Base-by-base conservation (phyloP, 2,329 filamentous ascomycete genomes). In the Fusarium redolens region DNA sequence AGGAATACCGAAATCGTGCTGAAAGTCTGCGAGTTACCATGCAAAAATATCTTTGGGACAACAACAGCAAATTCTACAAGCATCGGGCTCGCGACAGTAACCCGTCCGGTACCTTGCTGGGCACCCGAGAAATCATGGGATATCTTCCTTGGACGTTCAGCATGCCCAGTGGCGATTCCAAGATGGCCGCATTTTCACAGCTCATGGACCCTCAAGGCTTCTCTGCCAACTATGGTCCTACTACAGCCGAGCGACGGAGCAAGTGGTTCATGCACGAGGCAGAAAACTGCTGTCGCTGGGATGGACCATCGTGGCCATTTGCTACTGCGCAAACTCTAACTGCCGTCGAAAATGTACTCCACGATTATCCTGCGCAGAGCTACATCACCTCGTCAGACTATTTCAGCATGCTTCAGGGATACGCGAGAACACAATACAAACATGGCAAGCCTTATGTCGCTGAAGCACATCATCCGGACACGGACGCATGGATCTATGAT, bases 81-180 rank as follows among this genome's bases (percentile, higher is more conserved):
- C 55, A 58, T 30, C 43, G 22, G 8, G 55, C 55, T 6, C 55
- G 43, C 12, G 55, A 58, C 33, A 13, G 31, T 11, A 58, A 58
- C 17, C 55, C 55, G 15, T 47, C 55, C 10, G 22, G 55, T 12
- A 22, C 55, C 9, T 45, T 58, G 17, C 18, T 58, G 25, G 25
- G 55, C 8, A 58, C 43, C 18, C 33, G 55, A 47, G 55, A 58
- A 30, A 58, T 47, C 33, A 58, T 58, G 55, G 55, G 43, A 2
- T 58, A 58, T 38, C 33, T 58, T 5, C 55, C 55, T 38, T 58
- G 55, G 55, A 31, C 12, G 55, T 58, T 58, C 22, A 58, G 47
- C 22, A 12, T 58, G 31, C 22, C 55, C 9, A 47, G 18, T 3
- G 55, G 47, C 18, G 12, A 47, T 17, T 30, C 55, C 18, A 25